These are phyloP conservation scores for Phytophthora citricola DNA, from an alignment of 352 stramenopile species.

Conservation along the genomic window DNA sequence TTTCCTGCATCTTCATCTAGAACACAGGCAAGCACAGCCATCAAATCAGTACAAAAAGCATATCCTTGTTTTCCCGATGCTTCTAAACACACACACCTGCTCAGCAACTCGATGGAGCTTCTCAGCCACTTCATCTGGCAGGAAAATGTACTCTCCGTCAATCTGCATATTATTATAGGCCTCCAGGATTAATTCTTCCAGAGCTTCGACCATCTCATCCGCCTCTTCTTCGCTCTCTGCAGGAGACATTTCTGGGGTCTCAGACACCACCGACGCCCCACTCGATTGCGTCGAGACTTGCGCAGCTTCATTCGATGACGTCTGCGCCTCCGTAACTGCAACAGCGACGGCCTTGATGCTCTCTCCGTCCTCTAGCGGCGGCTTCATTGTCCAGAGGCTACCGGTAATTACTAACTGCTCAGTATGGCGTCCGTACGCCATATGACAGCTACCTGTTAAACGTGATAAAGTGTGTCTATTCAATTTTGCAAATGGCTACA, in stretches of 20 bases:
- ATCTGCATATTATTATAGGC: slow-evolving; percentile 88
- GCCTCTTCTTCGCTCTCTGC: slow-evolving; percentile 23
- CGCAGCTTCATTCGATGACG: background rate
- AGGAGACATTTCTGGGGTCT: slow-evolving; percentile 9
- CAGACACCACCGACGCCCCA: slow-evolving; percentile 1
- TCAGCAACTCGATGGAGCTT: slow-evolving; percentile 70
- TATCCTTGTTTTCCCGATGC: background rate
- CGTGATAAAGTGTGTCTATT: slow-evolving; percentile 32
- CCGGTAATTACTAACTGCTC: slow-evolving; percentile 16
- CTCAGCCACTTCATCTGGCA: slow-evolving; percentile 67
- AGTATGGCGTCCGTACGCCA: slow-evolving; percentile 22
- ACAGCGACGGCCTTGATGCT: slow-evolving; percentile 4
- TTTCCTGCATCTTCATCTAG: slow-evolving; percentile 35
- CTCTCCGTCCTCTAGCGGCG: slow-evolving; percentile 12
- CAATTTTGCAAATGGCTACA: slow-evolving; percentile 27
- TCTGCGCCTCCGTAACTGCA: background rate
- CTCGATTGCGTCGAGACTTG: slow-evolving; percentile 7
- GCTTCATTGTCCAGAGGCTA: slow-evolving; percentile 17
- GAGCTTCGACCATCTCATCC: slow-evolving; percentile 43
- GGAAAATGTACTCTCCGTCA: slow-evolving; percentile 81
- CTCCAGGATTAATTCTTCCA: slow-evolving; percentile 81
- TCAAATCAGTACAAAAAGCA: slow-evolving; percentile 5
- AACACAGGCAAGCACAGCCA: slow-evolving; percentile 13
- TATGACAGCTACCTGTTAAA: slow-evolving; percentile 8
- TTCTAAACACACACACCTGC: slow-evolving; percentile 45